Percentiles rank a stretch among this genome's conserved stretches.
Evolutionary conservation across 257 asterid genomes (phyloP).

Genomic region (Solanum sparsipilum): DNA sequence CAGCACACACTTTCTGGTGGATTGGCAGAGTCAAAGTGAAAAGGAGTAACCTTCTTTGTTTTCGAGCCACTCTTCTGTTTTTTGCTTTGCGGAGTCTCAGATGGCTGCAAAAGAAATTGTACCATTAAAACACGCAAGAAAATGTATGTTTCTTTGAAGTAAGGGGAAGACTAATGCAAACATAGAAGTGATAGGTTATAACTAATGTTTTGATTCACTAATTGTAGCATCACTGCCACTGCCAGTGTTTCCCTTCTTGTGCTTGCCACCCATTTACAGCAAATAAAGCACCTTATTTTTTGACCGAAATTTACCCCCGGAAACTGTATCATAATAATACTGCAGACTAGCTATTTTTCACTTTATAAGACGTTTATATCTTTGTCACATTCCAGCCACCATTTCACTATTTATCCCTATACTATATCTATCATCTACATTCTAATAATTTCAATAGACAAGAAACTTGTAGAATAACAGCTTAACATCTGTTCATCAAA

Average conservation of each 20-base stretch:
- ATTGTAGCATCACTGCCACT: background rate
- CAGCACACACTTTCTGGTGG: conserved; percentile 10
- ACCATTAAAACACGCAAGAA: no score
- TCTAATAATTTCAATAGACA: background rate
- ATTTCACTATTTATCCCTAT: background rate
- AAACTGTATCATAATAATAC: conserved; percentile 13
- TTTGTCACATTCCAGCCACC: background rate
- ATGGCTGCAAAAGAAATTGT: conserved; percentile 6
- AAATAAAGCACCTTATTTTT: conserved; percentile 23
- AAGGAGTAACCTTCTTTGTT: background rate
- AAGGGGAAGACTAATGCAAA: background rate
- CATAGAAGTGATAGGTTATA: background rate
- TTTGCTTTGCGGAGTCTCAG: background rate
- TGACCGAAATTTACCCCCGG: conserved; percentile 11
- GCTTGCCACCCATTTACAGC: conserved; percentile 11
- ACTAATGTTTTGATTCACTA: background rate
- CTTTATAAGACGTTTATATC: background rate
- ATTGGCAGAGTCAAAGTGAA: conserved; percentile 10
- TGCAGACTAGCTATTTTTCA: conserved; percentile 2
- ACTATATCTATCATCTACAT: background rate
- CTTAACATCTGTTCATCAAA: background rate
- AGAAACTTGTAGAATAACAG: background rate
- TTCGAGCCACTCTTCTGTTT: conserved; percentile 10
- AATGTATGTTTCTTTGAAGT: background rate
- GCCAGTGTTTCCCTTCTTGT: conserved; percentile 5